Evolutionary conservation across 2,329 filamentous ascomycete species (phyloP).

Genomic region (Torrubiella hemipterigena): DNA sequence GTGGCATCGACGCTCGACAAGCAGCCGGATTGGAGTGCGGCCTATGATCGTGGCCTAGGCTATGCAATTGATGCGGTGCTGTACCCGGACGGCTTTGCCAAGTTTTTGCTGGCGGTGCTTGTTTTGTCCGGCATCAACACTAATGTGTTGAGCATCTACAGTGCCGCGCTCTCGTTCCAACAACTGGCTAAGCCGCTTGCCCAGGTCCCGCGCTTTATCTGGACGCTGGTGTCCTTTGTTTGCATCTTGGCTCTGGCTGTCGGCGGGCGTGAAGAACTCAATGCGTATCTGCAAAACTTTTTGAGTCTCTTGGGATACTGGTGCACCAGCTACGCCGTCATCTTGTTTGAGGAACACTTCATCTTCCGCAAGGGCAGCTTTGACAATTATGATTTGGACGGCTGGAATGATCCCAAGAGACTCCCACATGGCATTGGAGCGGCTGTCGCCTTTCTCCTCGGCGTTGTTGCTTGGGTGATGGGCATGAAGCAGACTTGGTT

Average conservation of each 20-base stretch:
- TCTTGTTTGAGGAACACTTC: constrained; percentile 28
- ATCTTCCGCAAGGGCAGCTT: constrained; percentile 28
- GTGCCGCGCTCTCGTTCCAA: constrained; percentile 26
- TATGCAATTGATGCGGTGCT: constrained; percentile 31
- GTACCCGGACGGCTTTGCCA: constrained; percentile 31
- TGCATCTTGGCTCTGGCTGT: constrained; percentile 29
- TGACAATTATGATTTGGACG: constrained; percentile 25
- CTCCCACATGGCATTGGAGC: constrained; percentile 30
- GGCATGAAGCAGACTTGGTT: constrained; percentile 46
- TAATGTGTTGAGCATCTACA: constrained; percentile 25
- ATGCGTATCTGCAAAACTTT: constrained; percentile 30
- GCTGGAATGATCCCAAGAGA: constrained; percentile 30
- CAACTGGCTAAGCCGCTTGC: constrained; percentile 21
- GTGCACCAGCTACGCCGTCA: constrained; percentile 27
- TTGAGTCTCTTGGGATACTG: constrained; percentile 33
- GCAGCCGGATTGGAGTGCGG: constrained; percentile 21
- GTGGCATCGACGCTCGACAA: constrained; percentile 28
- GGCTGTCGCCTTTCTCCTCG: constrained; percentile 26
- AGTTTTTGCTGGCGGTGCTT: constrained; percentile 25
- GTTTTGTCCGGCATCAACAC: constrained; percentile 25
- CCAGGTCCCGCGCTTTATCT: constrained; percentile 27
- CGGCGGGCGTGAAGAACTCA: constrained; percentile 24
- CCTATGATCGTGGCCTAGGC: constrained; percentile 29
- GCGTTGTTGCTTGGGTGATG: constrained; percentile 34
- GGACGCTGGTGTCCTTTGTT: constrained; percentile 24